Percentiles rank a stretch among this genome's conserved stretches.
These are phyloP conservation scores for Erythrobasidium yunnanense DNA, from an alignment of 768 basidiomycete genomes.

Conservation along the genomic window DNA sequence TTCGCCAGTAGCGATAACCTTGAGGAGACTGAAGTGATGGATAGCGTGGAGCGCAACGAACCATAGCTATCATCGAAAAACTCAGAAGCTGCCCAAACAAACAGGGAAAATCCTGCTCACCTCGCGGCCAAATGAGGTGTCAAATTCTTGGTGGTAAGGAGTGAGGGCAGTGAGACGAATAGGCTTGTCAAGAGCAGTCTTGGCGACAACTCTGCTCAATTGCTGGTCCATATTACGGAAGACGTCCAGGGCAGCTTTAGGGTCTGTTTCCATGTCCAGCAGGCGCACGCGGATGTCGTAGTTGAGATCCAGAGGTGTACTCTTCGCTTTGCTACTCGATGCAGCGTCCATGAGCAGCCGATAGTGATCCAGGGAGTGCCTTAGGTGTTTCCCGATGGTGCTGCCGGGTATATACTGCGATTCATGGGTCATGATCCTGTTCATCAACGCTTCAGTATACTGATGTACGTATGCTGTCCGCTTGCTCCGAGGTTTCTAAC, in stretches of 20 bases:
- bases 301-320: constrained; percentile 5
- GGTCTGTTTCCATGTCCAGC: constrained; percentile 15
- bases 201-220: not conserved
- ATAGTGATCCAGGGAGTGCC: constrained; percentile 19
- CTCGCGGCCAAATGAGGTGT: constrained; percentile 10
- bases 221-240: constrained; percentile 6
- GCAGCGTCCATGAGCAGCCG: constrained; percentile 5
- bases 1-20: constrained; percentile 31
- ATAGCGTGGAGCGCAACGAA: constrained; percentile 25
- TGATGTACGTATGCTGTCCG: no score
- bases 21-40: constrained; percentile 19
- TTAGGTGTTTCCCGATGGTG: constrained; percentile 18
- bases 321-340: not conserved
- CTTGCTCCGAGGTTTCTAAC: no score
- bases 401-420: not conserved
- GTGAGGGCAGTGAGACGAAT: constrained; percentile 6
- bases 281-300: constrained; percentile 17
- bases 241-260: not conserved
- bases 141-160: constrained; percentile 24
- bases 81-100: not conserved
- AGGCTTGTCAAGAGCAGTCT: not conserved
- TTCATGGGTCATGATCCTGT: constrained; percentile 17
- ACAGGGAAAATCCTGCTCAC: not conserved
- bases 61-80: constrained; percentile 13
- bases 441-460: no score